These are phyloP conservation scores for Nigrospora osmanthi DNA, from an alignment of 2,329 filamentous ascomycete species.

Conservation along the genomic window DNA sequence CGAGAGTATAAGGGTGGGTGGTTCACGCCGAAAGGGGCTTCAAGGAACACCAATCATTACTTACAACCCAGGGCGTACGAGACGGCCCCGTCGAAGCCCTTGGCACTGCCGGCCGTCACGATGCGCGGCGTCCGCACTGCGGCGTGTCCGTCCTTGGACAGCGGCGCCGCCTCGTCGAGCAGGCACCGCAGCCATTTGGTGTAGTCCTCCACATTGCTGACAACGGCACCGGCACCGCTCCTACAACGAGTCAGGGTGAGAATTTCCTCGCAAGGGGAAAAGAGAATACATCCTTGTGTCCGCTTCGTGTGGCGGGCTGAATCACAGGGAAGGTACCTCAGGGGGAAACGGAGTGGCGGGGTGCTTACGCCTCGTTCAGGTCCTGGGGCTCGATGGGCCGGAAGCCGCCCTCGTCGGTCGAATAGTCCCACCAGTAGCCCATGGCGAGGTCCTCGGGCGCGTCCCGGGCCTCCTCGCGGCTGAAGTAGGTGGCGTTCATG, in stretches of 20 bases:
- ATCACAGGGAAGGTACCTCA: too few relatives aligned
- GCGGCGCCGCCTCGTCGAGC: conserved; percentile 26
- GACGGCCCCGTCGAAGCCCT: conserved; percentile 20
- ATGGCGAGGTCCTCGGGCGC: conserved; percentile 25
- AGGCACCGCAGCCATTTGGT: conserved; percentile 42
- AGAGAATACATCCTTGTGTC: too few relatives aligned
- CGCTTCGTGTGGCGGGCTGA: too few relatives aligned
- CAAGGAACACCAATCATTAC: neutral
- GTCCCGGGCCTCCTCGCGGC: conserved; percentile 19
- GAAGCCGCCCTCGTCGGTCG: conserved; percentile 7
- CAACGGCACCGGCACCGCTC: conserved; percentile 31
- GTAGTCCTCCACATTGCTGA: conserved; percentile 43
- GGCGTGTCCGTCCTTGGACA: conserved; percentile 22
- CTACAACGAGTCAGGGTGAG: too few relatives aligned
- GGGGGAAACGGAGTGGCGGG: too few relatives aligned
- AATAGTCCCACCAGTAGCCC: conserved; percentile 31
- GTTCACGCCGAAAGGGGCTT: too few relatives aligned
- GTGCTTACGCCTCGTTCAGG: conserved; percentile 13
- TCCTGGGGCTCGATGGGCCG: conserved; percentile 15
- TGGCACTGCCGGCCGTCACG: conserved; percentile 8
- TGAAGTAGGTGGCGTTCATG: conserved; percentile 32
- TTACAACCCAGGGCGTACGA: conserved; percentile 32
- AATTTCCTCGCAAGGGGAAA: too few relatives aligned
- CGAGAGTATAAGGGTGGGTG: too few relatives aligned
- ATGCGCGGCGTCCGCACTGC: conserved; percentile 24